Evolutionary conservation across 345 rosid species (phyloP).

Genomic region (Lenwebbia sp.): DNA sequence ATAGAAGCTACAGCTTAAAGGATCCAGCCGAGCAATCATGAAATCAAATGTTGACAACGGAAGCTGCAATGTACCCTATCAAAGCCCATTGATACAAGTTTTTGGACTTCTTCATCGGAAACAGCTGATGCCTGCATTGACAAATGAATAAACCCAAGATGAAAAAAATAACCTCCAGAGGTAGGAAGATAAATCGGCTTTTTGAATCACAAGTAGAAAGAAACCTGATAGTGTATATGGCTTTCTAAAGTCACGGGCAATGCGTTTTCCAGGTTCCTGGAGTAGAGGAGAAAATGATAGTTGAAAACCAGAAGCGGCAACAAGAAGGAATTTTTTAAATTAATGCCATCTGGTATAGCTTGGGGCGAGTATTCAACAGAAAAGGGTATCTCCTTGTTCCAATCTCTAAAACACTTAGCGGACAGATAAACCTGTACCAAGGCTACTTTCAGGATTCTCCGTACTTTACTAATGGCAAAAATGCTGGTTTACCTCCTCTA

Average conservation of each 20-base stretch:
- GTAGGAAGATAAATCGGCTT: background rate
- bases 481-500: background rate
- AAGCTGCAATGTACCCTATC: conserved; percentile 48
- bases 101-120: conserved; percentile 64
- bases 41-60: background rate
- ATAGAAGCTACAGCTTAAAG: background rate
- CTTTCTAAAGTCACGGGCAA: background rate
- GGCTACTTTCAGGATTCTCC: background rate
- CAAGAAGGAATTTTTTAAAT: background rate
- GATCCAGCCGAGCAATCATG: background rate
- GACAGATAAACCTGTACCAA: background rate
- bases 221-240: background rate
- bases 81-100: conserved; percentile 88
- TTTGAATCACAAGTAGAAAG: background rate
- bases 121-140: conserved; percentile 30
- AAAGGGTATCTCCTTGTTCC: background rate
- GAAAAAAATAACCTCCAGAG: background rate
- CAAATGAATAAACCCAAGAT: background rate
- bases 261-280: background rate
- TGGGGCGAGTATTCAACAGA: background rate
- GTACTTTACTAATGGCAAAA: background rate
- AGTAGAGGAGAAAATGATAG: background rate
- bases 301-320: background rate
- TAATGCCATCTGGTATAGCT: background rate
- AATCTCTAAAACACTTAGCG: background rate